Percentiles rank a stretch among this genome's conserved stretches.
Conservation (phyloP, 345 rosid genomes). For the Ailanthus altissimus region DNA sequence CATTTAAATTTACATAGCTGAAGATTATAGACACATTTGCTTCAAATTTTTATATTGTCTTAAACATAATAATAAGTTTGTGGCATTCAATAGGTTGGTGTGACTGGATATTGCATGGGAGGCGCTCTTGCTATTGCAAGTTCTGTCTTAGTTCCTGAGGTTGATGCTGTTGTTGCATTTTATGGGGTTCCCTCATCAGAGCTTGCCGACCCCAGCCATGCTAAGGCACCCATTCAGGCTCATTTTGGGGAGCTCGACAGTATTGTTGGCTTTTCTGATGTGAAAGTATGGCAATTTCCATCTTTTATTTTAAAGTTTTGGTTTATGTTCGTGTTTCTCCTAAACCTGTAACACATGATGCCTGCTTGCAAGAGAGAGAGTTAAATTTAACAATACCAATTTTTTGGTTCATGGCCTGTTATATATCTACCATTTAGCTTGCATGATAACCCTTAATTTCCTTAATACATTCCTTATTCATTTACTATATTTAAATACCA, state of each 20-base stretch:
- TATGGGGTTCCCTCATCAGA: conserved; percentile 80
- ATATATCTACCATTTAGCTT: not conserved
- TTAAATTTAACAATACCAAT: not conserved
- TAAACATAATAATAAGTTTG: not conserved
- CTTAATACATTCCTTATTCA: not conserved
- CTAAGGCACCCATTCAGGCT: conserved; percentile 86
- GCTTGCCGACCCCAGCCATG: conserved; percentile 83
- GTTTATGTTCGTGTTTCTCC: not conserved
- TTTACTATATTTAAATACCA: not conserved
- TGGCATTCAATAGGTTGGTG: conserved; percentile 66
- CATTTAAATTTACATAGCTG: not conserved
- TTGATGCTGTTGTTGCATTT: conserved; percentile 85
- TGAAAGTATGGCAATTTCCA: conserved; percentile 49
- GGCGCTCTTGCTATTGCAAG: conserved; percentile 93
- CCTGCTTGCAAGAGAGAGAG: not conserved
- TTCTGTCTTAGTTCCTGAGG: conserved; percentile 84
- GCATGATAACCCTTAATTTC: not conserved
- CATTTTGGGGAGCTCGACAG: conserved; percentile 94
- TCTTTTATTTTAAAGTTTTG: not conserved
- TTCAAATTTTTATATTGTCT: not conserved
- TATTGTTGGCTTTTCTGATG: conserved; percentile 81
- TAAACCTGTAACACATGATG: not conserved
- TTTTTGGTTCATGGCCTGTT: not conserved
- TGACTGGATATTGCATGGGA: conserved; percentile 95
- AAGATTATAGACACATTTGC: not conserved